phyloP scores from a whole-genome alignment of 331 rosid genomes.

The Quercus tomentella region DNA sequence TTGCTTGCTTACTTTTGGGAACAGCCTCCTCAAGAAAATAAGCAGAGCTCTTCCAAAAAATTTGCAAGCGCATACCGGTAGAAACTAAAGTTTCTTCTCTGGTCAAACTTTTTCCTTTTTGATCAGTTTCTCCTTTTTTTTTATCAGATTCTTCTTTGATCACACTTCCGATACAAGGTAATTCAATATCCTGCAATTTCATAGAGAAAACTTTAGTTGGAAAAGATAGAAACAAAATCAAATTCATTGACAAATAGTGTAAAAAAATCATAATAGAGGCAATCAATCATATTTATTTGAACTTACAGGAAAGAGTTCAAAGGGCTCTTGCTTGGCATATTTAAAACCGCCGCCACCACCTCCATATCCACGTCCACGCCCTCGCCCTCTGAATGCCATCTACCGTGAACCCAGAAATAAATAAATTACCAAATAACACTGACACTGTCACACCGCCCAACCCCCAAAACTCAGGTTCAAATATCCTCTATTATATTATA shows the following conservation, averaged over 20 bases:
- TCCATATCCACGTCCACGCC: constrained; percentile 44
- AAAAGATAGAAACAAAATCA: neutral
- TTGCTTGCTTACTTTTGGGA: constrained; percentile 33
- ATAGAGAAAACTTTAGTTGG: neutral
- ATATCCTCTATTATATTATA: no score
- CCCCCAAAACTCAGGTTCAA: no score
- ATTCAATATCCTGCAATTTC: constrained; percentile 41
- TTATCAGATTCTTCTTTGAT: neutral
- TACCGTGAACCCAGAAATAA: no score
- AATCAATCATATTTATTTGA: neutral
- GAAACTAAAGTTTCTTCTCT: constrained; percentile 17
- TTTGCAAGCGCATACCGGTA: constrained; percentile 16
- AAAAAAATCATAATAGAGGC: neutral
- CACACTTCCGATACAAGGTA: constrained; percentile 37
- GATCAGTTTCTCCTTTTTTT: neutral
- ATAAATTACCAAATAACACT: no score
- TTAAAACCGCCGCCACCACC: constrained; percentile 10
- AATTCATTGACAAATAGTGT: no score
- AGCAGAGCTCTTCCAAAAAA: constrained; percentile 59
- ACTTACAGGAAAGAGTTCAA: constrained; percentile 44
- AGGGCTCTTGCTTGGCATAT: constrained; percentile 29
- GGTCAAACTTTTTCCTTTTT: neutral
- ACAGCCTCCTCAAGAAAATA: constrained; percentile 48
- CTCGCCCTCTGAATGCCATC: constrained; percentile 54
- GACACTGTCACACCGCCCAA: no score